Percentiles rank a stretch among this genome's conserved stretches.
These are phyloP conservation scores for Usnea hakonensis DNA, from an alignment of 495 filamentous ascomycete species.

Conservation along the genomic window DNA sequence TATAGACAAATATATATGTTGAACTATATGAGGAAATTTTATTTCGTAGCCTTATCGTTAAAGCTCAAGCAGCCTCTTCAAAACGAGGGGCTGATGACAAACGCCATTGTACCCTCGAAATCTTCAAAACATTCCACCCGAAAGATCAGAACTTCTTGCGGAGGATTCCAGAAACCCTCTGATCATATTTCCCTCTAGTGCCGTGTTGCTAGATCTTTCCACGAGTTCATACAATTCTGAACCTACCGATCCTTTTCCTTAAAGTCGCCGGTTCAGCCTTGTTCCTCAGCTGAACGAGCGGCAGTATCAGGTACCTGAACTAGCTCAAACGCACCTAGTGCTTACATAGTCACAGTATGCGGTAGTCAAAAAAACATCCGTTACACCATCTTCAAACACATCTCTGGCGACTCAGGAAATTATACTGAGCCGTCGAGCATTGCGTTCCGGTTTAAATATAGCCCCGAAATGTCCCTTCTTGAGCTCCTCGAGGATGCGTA, in stretches of 20 bases:
- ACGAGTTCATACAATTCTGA: too few species aligned
- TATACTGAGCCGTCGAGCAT: not conserved
- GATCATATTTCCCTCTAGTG: too few species aligned
- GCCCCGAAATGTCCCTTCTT: conserved; percentile 17
- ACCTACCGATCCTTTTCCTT: not conserved
- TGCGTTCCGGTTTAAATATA: not conserved
- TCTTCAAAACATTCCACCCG: too few species aligned
- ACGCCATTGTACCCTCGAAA: too few species aligned
- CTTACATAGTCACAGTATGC: too few species aligned
- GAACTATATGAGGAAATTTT: not conserved
- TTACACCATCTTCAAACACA: not conserved
- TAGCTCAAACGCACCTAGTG: too few species aligned
- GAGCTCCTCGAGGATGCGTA: conserved; percentile 14
- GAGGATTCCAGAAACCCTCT: too few species aligned
- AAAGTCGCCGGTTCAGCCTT: not conserved
- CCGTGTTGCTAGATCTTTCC: too few species aligned
- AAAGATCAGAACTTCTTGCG: too few species aligned
- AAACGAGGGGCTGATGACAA: too few species aligned
- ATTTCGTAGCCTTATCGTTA: not conserved
- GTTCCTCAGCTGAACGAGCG: not conserved
- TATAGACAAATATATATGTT: not conserved
- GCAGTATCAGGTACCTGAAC: not conserved
- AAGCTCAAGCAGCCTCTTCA: not conserved
- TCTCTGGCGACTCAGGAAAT: not conserved
- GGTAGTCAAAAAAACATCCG: too few species aligned